phyloP scores from a whole-genome alignment of 2,329 filamentous ascomycete species.

The Trichoderma atrobrunneum region DNA sequence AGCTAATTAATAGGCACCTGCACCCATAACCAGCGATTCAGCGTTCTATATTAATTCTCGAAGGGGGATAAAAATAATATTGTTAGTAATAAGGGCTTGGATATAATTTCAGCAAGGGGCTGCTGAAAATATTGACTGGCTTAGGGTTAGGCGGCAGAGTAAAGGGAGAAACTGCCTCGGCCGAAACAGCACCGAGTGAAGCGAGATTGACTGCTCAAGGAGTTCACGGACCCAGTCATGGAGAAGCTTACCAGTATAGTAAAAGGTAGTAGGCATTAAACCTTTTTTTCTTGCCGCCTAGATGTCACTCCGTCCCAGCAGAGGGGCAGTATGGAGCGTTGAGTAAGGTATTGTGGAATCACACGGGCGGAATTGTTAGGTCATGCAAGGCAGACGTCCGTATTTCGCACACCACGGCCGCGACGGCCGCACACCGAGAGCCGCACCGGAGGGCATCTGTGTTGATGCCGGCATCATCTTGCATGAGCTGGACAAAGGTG shows the following conservation, averaged over 20 bases:
- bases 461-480: background rate
- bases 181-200: background rate
- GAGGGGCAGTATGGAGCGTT: background rate
- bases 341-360: background rate
- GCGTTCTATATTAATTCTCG: background rate
- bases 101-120: background rate
- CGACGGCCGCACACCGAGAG: background rate
- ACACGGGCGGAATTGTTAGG: background rate
- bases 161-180: background rate
- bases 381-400: background rate
- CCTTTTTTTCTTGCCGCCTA: background rate
- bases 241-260: background rate
- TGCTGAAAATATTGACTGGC: background rate
- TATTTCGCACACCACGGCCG: background rate
- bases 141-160: background rate
- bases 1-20: background rate
- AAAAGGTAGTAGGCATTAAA: background rate
- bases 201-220: slow-evolving; percentile 9
- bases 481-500: background rate
- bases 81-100: background rate
- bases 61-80: background rate
- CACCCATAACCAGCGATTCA: background rate
- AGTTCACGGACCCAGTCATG: background rate
- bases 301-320: background rate
- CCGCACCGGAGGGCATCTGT: background rate